Evolutionary conservation across 495 filamentous ascomycete species (phyloP).

Genomic region (Rhypophila decipiens): DNA sequence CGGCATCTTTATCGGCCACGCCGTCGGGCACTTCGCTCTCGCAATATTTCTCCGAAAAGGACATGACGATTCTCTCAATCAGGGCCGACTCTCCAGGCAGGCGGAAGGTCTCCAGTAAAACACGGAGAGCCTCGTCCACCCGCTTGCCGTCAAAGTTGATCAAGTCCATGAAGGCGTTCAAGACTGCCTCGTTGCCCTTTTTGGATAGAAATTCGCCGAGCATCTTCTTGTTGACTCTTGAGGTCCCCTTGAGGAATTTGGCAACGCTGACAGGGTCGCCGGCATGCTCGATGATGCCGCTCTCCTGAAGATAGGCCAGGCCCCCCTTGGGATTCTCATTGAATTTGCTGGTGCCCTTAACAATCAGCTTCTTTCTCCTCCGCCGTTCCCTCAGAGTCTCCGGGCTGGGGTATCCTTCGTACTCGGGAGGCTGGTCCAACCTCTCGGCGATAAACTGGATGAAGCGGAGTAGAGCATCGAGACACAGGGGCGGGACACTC

Average conservation of each 20-base stretch:
- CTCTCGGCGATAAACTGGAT: conserved; percentile 87
- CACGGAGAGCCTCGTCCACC: conserved; percentile 82
- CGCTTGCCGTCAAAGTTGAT: conserved; percentile 83
- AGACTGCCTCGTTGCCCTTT: conserved; percentile 69
- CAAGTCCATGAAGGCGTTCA: conserved; percentile 74
- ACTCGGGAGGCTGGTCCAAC: conserved; percentile 60
- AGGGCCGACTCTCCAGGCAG: conserved; percentile 86
- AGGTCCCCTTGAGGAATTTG: conserved; percentile 75
- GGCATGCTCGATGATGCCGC: conserved; percentile 74
- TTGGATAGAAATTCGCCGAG: conserved; percentile 93
- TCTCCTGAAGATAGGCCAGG: conserved; percentile 73
- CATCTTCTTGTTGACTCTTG: conserved; percentile 79
- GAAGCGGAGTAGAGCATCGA: conserved; percentile 86
- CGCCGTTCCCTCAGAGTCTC: conserved; percentile 60
- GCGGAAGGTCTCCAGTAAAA: conserved; percentile 86
- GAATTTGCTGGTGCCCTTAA: conserved; percentile 84
- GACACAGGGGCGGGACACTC: conserved; percentile 89
- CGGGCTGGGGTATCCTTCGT: conserved; percentile 62
- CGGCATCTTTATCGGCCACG: conserved; percentile 83
- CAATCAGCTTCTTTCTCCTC: conserved; percentile 75
- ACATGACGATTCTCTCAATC: conserved; percentile 87
- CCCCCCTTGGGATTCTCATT: conserved; percentile 91
- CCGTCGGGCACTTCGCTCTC: conserved; percentile 61
- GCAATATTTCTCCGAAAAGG: conserved; percentile 83
- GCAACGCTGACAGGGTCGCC: conserved; percentile 69